Evolutionary conservation across 208 protist genomes (phyloP), one percentile per base, ranked within the genome.

Genomic region (Leishmania amazonensis): DNA sequence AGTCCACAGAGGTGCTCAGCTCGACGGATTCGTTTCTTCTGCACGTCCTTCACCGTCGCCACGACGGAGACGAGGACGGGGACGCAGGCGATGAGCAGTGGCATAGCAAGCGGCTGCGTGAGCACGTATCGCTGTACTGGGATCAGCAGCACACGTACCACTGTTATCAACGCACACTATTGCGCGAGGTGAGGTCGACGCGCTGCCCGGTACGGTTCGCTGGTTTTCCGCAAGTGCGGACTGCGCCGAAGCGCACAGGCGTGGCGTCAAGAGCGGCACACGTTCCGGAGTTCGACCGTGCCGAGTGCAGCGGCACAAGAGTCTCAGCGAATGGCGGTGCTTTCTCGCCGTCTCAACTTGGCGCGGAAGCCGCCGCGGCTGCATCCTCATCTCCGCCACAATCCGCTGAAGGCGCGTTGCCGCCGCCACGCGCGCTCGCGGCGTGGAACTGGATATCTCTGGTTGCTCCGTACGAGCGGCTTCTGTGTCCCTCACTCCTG

Each of bases 401-500:
- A n/a, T 13, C 73, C 19, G 1, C n/a, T 15, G 73, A 57, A n/a
- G 75, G 38, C 15, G 9, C 38, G 17, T 24, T 78, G 79, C n/a
- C 28, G 35, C 76, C 80, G 45, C 80, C 83, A 13, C 76, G 79
- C 15, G 60, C 77, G 13, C 75, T 84, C 13, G 83, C 87, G 28
- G 81, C 84, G 45, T 81, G 83, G 78, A 81, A 77, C 31, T 83
- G 68, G 72, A 83, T 96, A 19, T 76, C 42, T 11, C 65, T 91
- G 35, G 73, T 91, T 17, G 73, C 89, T 0, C 89, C 83, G 47
- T 94, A 92, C 68, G 92, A 96, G 76, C 81, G 82, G 21, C 84
- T 93, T 3, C 74, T 91, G 51, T 94, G 92, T 60, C 92, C 92
- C 0, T 83, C 86, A 31, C 83, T 96, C n/a, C 82, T 94, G 17